Evolutionary conservation across 129 eudicot species (phyloP), one percentile per base, ranked within the genome.

Genomic region (Saussurea involucrata): DNA sequence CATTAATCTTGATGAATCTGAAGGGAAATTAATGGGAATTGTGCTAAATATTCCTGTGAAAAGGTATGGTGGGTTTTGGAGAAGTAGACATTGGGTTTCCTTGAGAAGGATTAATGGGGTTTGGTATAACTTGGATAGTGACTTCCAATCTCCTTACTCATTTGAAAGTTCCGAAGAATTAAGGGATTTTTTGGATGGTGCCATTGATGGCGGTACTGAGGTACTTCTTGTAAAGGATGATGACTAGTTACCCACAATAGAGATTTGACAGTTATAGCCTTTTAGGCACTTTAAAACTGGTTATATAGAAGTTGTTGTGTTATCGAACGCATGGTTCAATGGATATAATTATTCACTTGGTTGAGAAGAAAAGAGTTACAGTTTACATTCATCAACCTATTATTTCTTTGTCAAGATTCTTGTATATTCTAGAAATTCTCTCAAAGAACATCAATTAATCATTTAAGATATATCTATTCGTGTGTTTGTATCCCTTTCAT

Each of bases 51-150:
- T 88, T 49, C 91, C 92, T 0, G 96, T 90, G 18, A 95, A 79
- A 79, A 92, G 78, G 88, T 95, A 72, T 57, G 91, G 81, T 67
- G 92, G 97, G 34, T 81, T 95, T 42, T 95, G 92, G 99, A 92
- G 72, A 75, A 63, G 91, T 46, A 84, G 99, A 71, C 99, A 95
- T 79, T 95, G 99, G 99, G 79, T 95, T 84, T 81, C 91, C 8
- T 71, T 95, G 81, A 86, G 96, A 85, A 86, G 75, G 84, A 83
- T 92, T 78, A 81, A 81, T 18, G 86, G 90, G 24, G 81, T 84
- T 82, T 95, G 96, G 99, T 95, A 89, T 83, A 92, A 95, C 77
- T 84, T 95, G 92, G 99, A 95, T 80, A 95, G 97, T 72, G 99
- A 95, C 79, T 78, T 95, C 61, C 67, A 73, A 61, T 72, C 84